Conservation (phyloP, 768 basidiomycete species). For the Boletus barrowsii region DNA sequence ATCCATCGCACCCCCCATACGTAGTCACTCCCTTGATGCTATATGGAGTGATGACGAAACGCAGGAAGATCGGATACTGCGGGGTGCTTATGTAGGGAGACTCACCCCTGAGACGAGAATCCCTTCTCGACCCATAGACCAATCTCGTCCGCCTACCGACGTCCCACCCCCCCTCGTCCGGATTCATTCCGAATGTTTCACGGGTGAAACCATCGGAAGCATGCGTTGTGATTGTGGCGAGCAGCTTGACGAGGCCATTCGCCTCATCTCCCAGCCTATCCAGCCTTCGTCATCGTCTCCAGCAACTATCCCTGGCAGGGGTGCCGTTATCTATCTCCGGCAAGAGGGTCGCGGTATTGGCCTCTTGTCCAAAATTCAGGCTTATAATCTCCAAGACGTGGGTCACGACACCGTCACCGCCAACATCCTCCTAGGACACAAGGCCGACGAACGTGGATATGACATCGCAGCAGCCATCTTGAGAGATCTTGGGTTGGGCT, state of each 20-base stretch:
- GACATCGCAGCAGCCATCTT: constrained; percentile 89
- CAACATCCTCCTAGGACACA: constrained; percentile 91
- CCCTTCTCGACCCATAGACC: constrained; percentile 37
- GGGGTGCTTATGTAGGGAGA: constrained; percentile 91
- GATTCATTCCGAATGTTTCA: constrained; percentile 98
- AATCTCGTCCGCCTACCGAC: constrained; percentile 16
- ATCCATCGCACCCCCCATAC: constrained; percentile 54
- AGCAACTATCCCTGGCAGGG: constrained; percentile 70
- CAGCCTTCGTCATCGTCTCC: constrained; percentile 38
- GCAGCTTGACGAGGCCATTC: constrained; percentile 96
- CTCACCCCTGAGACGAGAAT: constrained; percentile 55
- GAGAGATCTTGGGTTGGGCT: constrained; percentile 77
- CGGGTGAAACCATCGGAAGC: constrained; percentile 95
- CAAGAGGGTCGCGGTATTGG: constrained; percentile 99
- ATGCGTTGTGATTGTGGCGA: constrained; percentile 99
- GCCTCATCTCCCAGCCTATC: constrained; percentile 76
- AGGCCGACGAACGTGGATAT: constrained; percentile 92
- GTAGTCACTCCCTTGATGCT: constrained; percentile 77
- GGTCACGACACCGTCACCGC: constrained; percentile 99
- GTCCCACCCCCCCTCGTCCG: constrained; percentile 82
- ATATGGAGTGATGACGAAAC: constrained; percentile 85
- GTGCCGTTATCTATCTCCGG: constrained; percentile 91
- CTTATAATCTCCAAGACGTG: constrained; percentile 96
- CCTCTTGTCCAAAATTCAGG: constrained; percentile 89
- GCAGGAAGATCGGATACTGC: constrained; percentile 86